Percentiles rank a stretch among this genome's conserved stretches.
Evolutionary conservation across 148 eudicot species (phyloP).

Genomic region (Amaranthus palmeri): DNA sequence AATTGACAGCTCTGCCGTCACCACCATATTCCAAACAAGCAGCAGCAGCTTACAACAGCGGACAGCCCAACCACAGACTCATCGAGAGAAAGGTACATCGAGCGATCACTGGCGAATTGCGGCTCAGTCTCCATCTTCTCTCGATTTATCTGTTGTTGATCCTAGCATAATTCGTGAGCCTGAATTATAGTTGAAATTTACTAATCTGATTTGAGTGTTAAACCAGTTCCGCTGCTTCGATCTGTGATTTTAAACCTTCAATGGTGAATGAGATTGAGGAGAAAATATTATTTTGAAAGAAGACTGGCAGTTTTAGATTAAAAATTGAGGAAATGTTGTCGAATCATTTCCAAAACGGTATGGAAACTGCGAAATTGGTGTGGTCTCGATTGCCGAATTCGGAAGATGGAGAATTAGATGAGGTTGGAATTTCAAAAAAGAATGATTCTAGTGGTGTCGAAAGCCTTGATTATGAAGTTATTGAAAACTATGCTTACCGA

Average conservation of each 20-base stretch:
- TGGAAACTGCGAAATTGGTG: slow-evolving; percentile 63
- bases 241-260: background rate
- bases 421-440: slow-evolving; percentile 38
- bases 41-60: background rate
- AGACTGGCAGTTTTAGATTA: slow-evolving; percentile 15
- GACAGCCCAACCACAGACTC: background rate
- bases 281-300: background rate
- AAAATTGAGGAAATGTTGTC: slow-evolving; percentile 36
- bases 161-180: background rate
- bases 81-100: background rate
- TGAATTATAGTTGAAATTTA: background rate
- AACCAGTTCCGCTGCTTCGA: background rate
- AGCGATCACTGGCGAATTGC: background rate
- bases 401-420: slow-evolving; percentile 54
- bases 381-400: slow-evolving; percentile 77
- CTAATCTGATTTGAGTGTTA: background rate
- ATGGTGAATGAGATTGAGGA: background rate
- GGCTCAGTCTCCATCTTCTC: background rate
- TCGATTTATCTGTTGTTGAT: background rate
- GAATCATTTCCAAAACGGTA: slow-evolving; percentile 76
- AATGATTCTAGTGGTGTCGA: slow-evolving; percentile 45
- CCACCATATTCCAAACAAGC: too few relatives aligned
- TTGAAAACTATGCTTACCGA: slow-evolving; percentile 80
- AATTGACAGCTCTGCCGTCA: too few relatives aligned
- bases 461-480: slow-evolving; percentile 94